Evolutionary conservation across 1,139 yeast species (phyloP), one percentile per base, ranked within the genome.

Genomic region (Saccharomycopsis hybrid): DNA sequence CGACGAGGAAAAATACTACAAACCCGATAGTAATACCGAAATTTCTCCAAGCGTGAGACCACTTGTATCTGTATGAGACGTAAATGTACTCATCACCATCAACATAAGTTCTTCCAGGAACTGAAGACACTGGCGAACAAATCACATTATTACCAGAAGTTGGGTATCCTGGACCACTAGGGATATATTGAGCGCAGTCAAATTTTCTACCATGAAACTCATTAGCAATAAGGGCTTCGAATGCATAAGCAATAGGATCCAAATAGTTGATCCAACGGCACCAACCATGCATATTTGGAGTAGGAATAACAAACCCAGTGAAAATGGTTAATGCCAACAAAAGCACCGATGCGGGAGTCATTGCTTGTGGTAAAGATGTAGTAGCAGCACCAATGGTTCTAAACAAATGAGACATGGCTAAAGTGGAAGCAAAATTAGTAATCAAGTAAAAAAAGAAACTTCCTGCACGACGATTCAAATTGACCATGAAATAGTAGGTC

Each of bases 31-130:
- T 63, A 57, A 85, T 81, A 59, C 90, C 94, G 56, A 78, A 77
- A 61, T 88, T 82, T 69, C 96, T 80, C 96, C 96, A 88, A 61
- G 78, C 77, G 64, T 88, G 89, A 42, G 64, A 59, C 65, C 84
- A 87, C 9, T 61, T 55, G 62, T 64, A 82, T 2, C 80, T 63
- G 9, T 58, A 56, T 2, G 80, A 65, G 11, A 58, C 55, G 3
- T 58, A 59, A 45, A 87, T 57, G 62, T 80, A 88, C 24, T 59
- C 67, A 48, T 79, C 74, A 61, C 96, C 96, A 36, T 62, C 56
- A 43, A 88, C 84, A 47, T 56, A 58, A 28, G 56, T 56, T 25
- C 66, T 58, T 48, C 96, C 96, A 3, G 86, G 69, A 3, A 61
- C 62, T 4, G 90, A 68, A 55, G 92, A 89, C 39, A 80, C 82